Percentiles rank a stretch among this genome's conserved stretches.
These are phyloP conservation scores for Salix caprea DNA, from an alignment of 345 rosid species.

Conservation along the genomic window DNA sequence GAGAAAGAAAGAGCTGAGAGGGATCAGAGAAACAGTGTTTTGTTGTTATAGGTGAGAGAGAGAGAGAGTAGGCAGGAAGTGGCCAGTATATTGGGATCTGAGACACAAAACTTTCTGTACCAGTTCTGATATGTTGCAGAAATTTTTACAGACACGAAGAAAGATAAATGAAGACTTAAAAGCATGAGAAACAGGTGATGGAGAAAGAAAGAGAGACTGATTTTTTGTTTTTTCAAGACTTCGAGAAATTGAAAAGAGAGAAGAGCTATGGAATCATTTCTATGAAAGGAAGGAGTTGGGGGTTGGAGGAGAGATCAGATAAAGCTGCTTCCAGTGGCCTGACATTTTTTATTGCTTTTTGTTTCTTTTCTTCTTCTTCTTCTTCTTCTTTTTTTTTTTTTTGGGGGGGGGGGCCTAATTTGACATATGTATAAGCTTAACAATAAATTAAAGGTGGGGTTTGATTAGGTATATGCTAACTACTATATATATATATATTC, in stretches of 20 bases:
- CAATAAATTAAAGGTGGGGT: not conserved
- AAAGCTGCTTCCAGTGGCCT: constrained; percentile 31
- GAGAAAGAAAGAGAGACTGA: not conserved
- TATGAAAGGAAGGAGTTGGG: constrained; percentile 18
- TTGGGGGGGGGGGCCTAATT: not conserved
- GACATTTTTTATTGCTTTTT: constrained; percentile 25
- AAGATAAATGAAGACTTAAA: constrained; percentile 7
- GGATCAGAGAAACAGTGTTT: constrained; percentile 19
- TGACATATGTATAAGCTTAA: not conserved
- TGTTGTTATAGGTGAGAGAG: constrained; percentile 21
- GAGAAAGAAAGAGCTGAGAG: constrained; percentile 9
- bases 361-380: not conserved
- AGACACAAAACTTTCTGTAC: constrained; percentile 42
- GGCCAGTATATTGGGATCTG: constrained; percentile 45
- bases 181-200: constrained; percentile 14
- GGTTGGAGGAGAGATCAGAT: constrained; percentile 18
- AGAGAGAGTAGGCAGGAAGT: not conserved
- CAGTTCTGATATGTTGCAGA: constrained; percentile 26
- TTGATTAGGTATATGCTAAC: constrained; percentile 9
- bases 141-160: constrained; percentile 17
- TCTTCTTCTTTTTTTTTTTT: constrained; percentile 1
- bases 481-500: not conserved
- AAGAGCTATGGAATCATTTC: constrained; percentile 35
- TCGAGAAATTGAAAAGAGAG: not conserved
- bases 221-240: not conserved